phyloP scores from a whole-genome alignment of 768 basidiomycete genomes.

The Dacryopinax primogenitus region DNA sequence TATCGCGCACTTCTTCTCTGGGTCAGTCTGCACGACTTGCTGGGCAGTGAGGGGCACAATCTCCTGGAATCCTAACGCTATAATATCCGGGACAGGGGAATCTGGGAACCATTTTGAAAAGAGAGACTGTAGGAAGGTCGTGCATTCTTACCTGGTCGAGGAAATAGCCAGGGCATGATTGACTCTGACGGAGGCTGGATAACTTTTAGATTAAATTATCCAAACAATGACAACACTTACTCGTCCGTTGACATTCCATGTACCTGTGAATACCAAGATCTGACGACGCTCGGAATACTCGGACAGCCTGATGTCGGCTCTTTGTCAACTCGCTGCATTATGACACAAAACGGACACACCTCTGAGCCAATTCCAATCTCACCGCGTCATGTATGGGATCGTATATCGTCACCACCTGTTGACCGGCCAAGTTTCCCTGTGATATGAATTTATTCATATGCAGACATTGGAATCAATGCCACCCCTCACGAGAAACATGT shows the following conservation, averaged over 20 bases:
- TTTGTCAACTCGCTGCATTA: neutral
- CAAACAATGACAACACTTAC: constrained; percentile 33
- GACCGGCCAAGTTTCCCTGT: constrained; percentile 88
- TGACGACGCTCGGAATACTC: constrained; percentile 74
- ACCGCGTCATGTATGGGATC: constrained; percentile 90
- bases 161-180: constrained; percentile 82
- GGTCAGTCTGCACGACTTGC: constrained; percentile 91
- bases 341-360: constrained; percentile 34
- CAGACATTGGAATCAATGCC: neutral
- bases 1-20: constrained; percentile 60
- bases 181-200: constrained; percentile 63
- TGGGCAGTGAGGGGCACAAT: constrained; percentile 96
- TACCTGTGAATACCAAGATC: constrained; percentile 73
- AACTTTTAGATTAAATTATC: constrained; percentile 10
- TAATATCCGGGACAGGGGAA: constrained; percentile 63
- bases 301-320: constrained; percentile 36
- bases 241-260: constrained; percentile 91
- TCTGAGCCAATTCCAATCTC: constrained; percentile 49
- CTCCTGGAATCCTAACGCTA: constrained; percentile 88
- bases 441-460: neutral
- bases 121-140: neutral
- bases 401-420: constrained; percentile 78
- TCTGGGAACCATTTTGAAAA: constrained; percentile 17
- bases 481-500: constrained; percentile 72
- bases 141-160: constrained; percentile 50